Base-by-base conservation (phyloP, 2,329 filamentous ascomycete species). In the Zopfia rhizophila region DNA sequence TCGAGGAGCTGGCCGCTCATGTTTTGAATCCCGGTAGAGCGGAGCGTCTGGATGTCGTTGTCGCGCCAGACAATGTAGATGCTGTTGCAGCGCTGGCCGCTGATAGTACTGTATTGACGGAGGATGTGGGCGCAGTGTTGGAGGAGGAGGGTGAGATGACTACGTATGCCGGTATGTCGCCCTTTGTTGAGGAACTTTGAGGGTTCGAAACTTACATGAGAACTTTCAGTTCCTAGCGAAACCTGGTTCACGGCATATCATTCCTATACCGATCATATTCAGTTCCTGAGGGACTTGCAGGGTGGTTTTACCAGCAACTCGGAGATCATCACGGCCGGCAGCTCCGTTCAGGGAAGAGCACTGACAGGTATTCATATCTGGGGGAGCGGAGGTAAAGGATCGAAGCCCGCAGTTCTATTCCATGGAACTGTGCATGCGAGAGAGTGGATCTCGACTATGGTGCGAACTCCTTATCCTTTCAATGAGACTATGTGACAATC, bases 361-460 rank as follows among this genome's bases (percentile, higher is more conserved):
- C 44, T 70, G 31, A 69, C 63, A 17, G 68, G 68, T 27, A 70
- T 72, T 41, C 68, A 72, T 31, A 70, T 72, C 51, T 72, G 68
- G 68, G 68, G 68, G 6, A 63, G 55, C 19, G 65, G 66, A 0
- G 68, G 68, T n/a, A 66, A 68, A 31, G 66, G 67, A 39, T 66
- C 65, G 13, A 68, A 65, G 60, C 68, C 68, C 32, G 69, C 66
- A 21, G 56, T 70, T 13, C 46, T 70, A 7, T 61, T 69, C 28
- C 66, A 69, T 28, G 65, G 65, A 13, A 70, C 64, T n/a, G 66
- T 70, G 82, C 66, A 70, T 37, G 66, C 66, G 4, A 53, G 66
- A 11, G 66, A 72, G 43, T 72, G 68, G 68, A 68, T 72, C 32
- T 61, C 65, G 5, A 67, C 66, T 2, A 62, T 68, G 63, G 61